phyloP scores from a whole-genome alignment of 225 moss, liverwort and hornwort species.

The Antitrichia curtipendula region DNA sequence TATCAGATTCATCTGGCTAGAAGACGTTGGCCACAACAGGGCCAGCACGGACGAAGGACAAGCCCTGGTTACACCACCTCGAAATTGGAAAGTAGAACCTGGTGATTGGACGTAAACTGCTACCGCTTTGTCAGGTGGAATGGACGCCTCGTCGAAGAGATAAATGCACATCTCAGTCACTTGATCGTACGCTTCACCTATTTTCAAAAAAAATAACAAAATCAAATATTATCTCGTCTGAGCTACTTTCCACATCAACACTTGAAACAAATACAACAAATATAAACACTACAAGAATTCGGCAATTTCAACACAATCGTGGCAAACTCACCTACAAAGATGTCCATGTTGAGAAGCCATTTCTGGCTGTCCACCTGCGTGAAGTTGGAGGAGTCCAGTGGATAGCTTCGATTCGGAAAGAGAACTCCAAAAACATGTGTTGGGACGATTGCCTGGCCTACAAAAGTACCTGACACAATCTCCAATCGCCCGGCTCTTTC shows the following conservation, averaged over 20 bases:
- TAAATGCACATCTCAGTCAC: constrained; percentile 65
- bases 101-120: constrained; percentile 63
- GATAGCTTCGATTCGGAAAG: constrained; percentile 68
- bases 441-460: constrained; percentile 36
- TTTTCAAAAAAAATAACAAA: not conserved
- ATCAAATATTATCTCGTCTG: not conserved
- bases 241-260: not conserved
- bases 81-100: constrained; percentile 55
- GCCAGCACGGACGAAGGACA: constrained; percentile 66
- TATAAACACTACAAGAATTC: not conserved
- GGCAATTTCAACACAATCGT: not conserved
- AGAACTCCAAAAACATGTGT: constrained; percentile 53
- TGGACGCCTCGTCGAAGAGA: constrained; percentile 42
- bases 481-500: constrained; percentile 7
- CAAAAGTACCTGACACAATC: constrained; percentile 30
- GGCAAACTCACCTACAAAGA: constrained; percentile 46
- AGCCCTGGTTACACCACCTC: constrained; percentile 56
- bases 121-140: constrained; percentile 63
- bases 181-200: constrained; percentile 60
- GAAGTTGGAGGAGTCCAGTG: constrained; percentile 61
- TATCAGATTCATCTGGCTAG: constrained; percentile 33
- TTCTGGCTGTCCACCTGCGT: constrained; percentile 51
- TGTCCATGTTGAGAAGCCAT: constrained; percentile 67
- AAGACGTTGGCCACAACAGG: constrained; percentile 46
- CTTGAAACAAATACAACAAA: too few relatives aligned